Evolutionary conservation across 1,139 yeast species (phyloP), one percentile per base, ranked within the genome.

Genomic region (Candida mesenterica): DNA sequence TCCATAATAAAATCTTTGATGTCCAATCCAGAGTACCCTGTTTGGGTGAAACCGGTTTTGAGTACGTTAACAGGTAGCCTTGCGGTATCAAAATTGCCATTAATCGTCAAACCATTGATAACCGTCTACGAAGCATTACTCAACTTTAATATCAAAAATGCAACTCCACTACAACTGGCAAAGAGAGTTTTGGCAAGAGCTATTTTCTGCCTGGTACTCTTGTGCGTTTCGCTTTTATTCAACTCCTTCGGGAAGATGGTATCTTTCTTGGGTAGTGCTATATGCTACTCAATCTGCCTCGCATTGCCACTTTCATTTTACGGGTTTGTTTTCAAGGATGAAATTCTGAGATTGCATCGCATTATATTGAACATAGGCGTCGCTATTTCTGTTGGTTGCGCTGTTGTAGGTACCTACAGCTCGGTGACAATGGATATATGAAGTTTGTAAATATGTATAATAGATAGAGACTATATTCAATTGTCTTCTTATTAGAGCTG

Each of bases 181-280:
- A 46, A 38, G 23, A 35, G 43, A 32, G 30, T 62, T 8, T 8
- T 50, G 5, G 48, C 55, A 1, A 52, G 73, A 31, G 35, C 58
- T 2, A 38, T 54, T 3, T 52, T 53, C 32, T 48, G 57, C 39
- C 26, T 50, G 2, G 32, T 61, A 3, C 49, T 66, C n/a, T 53
- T 83, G 22, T 34, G 62, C 2, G 56, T 81, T 33, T 76, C 95
- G 1, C 66, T 84, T 23, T 39, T 77, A 3, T 75, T 86, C 50
- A 86, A 87, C 4, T 79, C 82, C 23, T 90, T 89, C 59, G 96
- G 94, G 41, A 79, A 79, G 50, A 74, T 89, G 39, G 82, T 90
- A 59, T 87, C 96, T 6, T 77, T 89, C 36, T 65, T 87, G 47
- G 97, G 97, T 3, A 77, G 92, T 24, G 79, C 89, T 3, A 67